Percentiles rank a stretch among this genome's conserved stretches.
These are phyloP conservation scores for Prunus yedoensis DNA, from an alignment of 331 rosid species.

Conservation along the genomic window DNA sequence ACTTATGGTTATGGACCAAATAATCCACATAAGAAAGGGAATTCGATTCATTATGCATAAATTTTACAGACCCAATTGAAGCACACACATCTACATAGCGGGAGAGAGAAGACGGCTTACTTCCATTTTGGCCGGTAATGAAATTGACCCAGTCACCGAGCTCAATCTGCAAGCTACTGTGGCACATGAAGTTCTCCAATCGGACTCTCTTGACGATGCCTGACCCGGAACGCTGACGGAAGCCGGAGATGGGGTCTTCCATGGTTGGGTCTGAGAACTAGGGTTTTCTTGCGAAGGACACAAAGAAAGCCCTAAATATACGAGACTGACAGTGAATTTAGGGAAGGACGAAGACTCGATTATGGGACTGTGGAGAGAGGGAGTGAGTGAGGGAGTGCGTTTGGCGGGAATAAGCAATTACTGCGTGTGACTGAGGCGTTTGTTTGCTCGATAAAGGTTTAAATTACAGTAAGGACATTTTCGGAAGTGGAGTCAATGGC, in stretches of 20 bases:
- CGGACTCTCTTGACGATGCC: constrained; percentile 68
- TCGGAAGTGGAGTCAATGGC: too few species aligned
- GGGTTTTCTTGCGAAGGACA: constrained; percentile 6
- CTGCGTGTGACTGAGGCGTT: not conserved
- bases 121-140: constrained; percentile 95
- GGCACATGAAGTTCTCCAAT: constrained; percentile 94
- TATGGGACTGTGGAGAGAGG: not conserved
- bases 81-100: not conserved
- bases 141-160: constrained; percentile 72
- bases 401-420: constrained; percentile 39
- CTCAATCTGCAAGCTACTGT: constrained; percentile 62
- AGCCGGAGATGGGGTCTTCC: constrained; percentile 30
- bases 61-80: constrained; percentile 2
- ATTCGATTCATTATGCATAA: not conserved
- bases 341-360: not conserved
- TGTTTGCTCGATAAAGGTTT: too few species aligned
- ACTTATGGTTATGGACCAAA: not conserved
- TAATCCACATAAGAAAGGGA: not conserved
- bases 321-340: not conserved
- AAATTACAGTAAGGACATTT: too few species aligned
- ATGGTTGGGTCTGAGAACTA: constrained; percentile 18
- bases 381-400: too few species aligned
- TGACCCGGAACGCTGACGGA: constrained; percentile 36
- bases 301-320: not conserved
- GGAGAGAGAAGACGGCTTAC: constrained; percentile 34